Conservation (phyloP, 148 eudicot species). For the Arctostaphylos glauca region DNA sequence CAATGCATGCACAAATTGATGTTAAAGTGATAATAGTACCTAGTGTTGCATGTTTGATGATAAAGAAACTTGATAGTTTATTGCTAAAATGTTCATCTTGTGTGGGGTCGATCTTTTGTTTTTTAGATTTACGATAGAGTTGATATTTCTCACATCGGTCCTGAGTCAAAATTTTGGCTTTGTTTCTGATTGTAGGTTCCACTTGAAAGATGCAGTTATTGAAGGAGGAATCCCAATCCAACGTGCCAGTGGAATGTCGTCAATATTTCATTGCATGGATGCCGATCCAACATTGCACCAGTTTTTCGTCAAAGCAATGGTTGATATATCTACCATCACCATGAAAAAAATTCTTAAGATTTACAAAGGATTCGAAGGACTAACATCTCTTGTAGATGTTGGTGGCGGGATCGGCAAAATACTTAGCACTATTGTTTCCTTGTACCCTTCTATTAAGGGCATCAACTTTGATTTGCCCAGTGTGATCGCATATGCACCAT, state of each 20-base stretch:
- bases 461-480: constrained; percentile 21
- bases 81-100: too few species aligned
- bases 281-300: neutral
- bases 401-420: constrained; percentile 8
- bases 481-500: constrained; percentile 2
- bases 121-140: too few species aligned
- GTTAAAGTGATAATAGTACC: too few species aligned
- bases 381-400: neutral
- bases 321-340: neutral
- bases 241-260: constrained; percentile 10
- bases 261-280: neutral
- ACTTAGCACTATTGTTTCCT: constrained; percentile 1
- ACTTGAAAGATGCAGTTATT: constrained; percentile 1
- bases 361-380: constrained; percentile 17
- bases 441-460: constrained; percentile 14
- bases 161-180: too few species aligned
- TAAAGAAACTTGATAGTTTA: too few species aligned
- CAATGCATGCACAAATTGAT: too few species aligned
- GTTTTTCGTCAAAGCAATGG: neutral
- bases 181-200: neutral
- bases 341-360: neutral
- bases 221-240: constrained; percentile 9
- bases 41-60: too few species aligned
- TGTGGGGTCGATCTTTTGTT: too few species aligned
- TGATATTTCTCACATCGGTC: too few species aligned